Conservation (phyloP, 306 rosid species). For the Castanea crenata region DNA sequence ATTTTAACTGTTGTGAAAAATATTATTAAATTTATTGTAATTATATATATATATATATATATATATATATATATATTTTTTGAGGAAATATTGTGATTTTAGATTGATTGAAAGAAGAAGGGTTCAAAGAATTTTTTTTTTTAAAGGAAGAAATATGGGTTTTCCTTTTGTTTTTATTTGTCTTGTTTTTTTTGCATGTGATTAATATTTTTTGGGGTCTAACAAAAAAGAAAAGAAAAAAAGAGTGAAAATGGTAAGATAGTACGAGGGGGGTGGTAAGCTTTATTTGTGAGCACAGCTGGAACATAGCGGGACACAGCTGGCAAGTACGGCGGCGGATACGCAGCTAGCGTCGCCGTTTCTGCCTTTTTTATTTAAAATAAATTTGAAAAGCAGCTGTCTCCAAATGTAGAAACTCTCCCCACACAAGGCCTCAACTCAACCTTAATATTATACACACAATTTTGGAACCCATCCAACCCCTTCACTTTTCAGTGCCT, state of each 20-base stretch:
- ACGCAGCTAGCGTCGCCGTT: slow-evolving; percentile 48
- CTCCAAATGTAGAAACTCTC: neutral
- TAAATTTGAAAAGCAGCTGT: neutral
- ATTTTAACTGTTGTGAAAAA: accelerated
- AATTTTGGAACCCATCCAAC: neutral
- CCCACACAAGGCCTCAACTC: neutral
- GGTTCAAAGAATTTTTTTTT: too few species aligned
- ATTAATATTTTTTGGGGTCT: neutral
- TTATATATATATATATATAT: too few species aligned
- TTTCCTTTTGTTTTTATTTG: too few species aligned
- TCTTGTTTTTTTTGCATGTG: neutral
- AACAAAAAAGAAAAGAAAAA: neutral
- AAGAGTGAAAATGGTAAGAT: slow-evolving; percentile 15
- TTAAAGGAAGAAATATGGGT: too few species aligned
- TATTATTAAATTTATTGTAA: too few species aligned
- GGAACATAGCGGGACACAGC: slow-evolving; percentile 54
- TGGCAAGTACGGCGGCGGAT: slow-evolving; percentile 48
- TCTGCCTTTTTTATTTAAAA: neutral
- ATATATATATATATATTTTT: too few species aligned
- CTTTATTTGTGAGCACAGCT: slow-evolving; percentile 41
- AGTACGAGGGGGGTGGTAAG: neutral
- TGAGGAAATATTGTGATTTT: too few species aligned
- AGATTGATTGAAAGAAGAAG: too few species aligned
- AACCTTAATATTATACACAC: too few species aligned
- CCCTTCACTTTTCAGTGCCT: neutral